Evolutionary conservation across 2,329 filamentous ascomycete genomes (phyloP).

Genomic region (Aspergillus puulaauensis): DNA sequence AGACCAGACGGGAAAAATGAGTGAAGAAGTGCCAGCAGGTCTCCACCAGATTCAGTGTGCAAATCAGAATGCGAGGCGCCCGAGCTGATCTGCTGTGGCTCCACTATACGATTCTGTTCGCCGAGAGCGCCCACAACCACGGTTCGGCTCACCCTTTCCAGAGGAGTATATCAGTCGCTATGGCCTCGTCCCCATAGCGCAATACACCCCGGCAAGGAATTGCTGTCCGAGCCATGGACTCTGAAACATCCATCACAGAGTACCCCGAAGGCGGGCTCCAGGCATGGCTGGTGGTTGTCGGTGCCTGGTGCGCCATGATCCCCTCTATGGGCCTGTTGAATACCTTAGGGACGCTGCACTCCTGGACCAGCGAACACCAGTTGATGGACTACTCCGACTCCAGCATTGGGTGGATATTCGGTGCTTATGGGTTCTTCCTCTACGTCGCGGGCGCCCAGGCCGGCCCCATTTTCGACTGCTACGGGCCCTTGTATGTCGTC

Average conservation of each 20-base stretch:
- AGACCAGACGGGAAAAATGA: too few species aligned
- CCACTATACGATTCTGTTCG: background rate
- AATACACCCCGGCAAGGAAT: background rate
- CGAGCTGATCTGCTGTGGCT: background rate
- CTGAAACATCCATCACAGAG: background rate
- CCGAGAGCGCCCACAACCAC: background rate
- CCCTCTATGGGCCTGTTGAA: conserved; percentile 44
- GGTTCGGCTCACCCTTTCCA: background rate
- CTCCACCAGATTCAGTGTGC: background rate
- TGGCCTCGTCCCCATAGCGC: background rate
- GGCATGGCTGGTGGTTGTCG: conserved; percentile 46
- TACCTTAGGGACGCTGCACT: conserved; percentile 39
- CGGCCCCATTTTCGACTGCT: conserved; percentile 20
- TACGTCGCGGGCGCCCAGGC: conserved; percentile 31
- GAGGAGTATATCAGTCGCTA: background rate
- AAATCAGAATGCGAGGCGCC: background rate
- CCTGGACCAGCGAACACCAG: conserved; percentile 39
- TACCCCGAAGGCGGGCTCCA: conserved; percentile 42
- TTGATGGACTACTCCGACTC: conserved; percentile 34
- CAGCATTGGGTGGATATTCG: conserved; percentile 44
- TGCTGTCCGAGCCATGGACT: background rate
- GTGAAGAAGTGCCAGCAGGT: background rate
- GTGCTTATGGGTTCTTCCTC: conserved; percentile 41
- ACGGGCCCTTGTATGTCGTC: conserved; percentile 13
- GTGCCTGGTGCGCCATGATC: conserved; percentile 39